Conservation (phyloP, 495 filamentous ascomycete genomes). For the Aspergillus olivimuriae region DNA sequence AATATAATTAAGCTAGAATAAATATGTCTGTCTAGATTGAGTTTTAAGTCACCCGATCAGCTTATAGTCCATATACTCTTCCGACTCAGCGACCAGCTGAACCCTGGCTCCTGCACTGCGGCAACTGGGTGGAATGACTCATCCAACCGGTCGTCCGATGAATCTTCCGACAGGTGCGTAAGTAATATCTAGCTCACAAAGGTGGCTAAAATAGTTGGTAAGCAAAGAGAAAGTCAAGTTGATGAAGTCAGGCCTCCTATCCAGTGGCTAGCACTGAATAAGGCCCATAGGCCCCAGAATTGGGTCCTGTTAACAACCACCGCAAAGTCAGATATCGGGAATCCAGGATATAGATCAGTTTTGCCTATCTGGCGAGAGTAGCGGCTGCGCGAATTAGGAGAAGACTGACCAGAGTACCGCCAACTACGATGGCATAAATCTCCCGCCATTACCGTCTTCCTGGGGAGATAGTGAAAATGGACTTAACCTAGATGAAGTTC, state of each 20-base stretch:
- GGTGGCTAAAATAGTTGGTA: too few species aligned
- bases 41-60: not conserved
- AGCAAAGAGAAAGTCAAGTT: too few species aligned
- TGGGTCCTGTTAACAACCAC: not conserved
- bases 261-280: not conserved
- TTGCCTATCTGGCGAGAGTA: not conserved
- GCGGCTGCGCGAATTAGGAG: not conserved
- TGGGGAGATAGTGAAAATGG: not conserved
- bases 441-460: conserved; percentile 8
- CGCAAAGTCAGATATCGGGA: not conserved
- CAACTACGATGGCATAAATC: conserved; percentile 10
- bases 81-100: too few species aligned
- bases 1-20: not conserved
- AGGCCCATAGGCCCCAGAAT: not conserved
- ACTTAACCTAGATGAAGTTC: conserved; percentile 1
- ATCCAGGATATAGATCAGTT: not conserved
- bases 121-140: too few species aligned
- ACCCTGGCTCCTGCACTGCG: too few species aligned
- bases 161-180: too few species aligned
- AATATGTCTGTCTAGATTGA: not conserved
- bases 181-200: too few species aligned
- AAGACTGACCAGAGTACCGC: not conserved
- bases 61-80: too few species aligned
- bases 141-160: too few species aligned
- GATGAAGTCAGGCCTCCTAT: too few species aligned